Evolutionary conservation across 2,329 filamentous ascomycete species (phyloP).

Genomic region (Fusarium caatingaense): DNA sequence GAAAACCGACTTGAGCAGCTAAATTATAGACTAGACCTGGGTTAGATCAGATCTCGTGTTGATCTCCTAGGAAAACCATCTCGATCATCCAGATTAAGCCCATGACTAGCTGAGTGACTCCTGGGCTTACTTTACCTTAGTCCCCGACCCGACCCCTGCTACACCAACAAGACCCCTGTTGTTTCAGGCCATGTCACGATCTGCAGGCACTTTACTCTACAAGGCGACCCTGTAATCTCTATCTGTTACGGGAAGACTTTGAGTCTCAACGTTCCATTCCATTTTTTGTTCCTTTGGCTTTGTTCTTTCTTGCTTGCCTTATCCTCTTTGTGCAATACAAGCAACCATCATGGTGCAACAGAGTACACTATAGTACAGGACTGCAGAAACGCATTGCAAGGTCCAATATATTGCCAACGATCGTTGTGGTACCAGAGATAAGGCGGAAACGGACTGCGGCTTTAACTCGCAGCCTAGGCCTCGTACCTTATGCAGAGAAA

Average conservation of each 20-base stretch:
- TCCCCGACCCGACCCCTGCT: neutral
- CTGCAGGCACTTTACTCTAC: constrained; percentile 41
- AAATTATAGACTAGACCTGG: neutral
- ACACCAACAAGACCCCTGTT: constrained; percentile 23
- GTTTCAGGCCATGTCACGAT: constrained; percentile 30
- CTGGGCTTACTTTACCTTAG: neutral
- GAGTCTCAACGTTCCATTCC: neutral
- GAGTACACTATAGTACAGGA: neutral
- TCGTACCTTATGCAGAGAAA: neutral
- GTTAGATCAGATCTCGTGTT: neutral
- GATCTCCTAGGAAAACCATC: neutral
- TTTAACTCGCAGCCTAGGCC: neutral
- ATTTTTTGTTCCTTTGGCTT: constrained; percentile 2
- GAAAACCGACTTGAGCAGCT: neutral
- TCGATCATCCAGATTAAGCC: constrained; percentile 20
- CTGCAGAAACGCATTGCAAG: neutral
- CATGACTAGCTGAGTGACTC: constrained; percentile 4
- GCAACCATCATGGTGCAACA: constrained; percentile 12
- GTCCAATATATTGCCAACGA: constrained; percentile 17
- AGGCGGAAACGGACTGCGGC: neutral
- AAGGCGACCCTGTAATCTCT: constrained; percentile 42
- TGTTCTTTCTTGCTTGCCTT: constrained; percentile 3
- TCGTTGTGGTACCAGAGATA: constrained; percentile 13
- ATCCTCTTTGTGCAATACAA: constrained; percentile 24
- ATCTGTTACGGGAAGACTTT: constrained; percentile 32